Evolutionary conservation across 768 basidiomycete species (phyloP).

Genomic region (Holtermanniella nyarrowii): DNA sequence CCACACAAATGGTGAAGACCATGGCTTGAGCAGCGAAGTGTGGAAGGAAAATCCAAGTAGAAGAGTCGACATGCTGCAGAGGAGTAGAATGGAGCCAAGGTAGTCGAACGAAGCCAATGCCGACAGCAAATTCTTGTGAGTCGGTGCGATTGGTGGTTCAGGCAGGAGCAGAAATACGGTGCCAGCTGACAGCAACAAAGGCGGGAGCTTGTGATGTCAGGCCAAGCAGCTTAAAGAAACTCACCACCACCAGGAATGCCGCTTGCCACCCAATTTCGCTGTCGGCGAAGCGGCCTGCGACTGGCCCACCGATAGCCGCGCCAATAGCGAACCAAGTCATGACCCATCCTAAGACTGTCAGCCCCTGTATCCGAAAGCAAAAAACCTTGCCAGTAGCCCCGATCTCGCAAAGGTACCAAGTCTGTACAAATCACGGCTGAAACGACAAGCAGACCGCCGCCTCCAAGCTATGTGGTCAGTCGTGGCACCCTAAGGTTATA

Average conservation of each 20-base stretch:
- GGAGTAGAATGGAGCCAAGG: slow-evolving; percentile 27
- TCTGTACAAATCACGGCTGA: slow-evolving; percentile 38
- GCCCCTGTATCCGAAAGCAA: background rate
- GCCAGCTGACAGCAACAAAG: slow-evolving; percentile 25
- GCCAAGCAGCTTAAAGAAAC: slow-evolving; percentile 1
- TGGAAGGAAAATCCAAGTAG: slow-evolving; percentile 38
- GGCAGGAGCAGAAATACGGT: slow-evolving; percentile 30
- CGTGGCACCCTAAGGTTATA: background rate
- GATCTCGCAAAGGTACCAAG: slow-evolving; percentile 32
- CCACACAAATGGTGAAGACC: slow-evolving; percentile 35
- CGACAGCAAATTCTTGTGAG: slow-evolving; percentile 17
- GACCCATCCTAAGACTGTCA: slow-evolving; percentile 27
- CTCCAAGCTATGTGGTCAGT: slow-evolving; percentile 21
- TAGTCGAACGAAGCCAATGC: slow-evolving; percentile 35
- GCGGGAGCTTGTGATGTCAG: slow-evolving; percentile 21
- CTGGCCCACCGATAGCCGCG: slow-evolving; percentile 35
- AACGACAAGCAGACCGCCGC: slow-evolving; percentile 37
- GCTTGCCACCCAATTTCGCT: slow-evolving; percentile 29
- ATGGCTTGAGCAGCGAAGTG: slow-evolving; percentile 35
- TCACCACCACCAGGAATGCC: slow-evolving; percentile 36
- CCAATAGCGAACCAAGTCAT: slow-evolving; percentile 39
- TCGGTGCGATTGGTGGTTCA: slow-evolving; percentile 17
- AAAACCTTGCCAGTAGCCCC: slow-evolving; percentile 38
- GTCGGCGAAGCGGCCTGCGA: slow-evolving; percentile 35
- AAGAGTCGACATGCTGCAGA: slow-evolving; percentile 27